A percentile compares a stretch with the other conserved stretches of the same genome.
Evolutionary conservation across 345 rosid genomes (phyloP).

Genomic region (Camelina hispida): DNA sequence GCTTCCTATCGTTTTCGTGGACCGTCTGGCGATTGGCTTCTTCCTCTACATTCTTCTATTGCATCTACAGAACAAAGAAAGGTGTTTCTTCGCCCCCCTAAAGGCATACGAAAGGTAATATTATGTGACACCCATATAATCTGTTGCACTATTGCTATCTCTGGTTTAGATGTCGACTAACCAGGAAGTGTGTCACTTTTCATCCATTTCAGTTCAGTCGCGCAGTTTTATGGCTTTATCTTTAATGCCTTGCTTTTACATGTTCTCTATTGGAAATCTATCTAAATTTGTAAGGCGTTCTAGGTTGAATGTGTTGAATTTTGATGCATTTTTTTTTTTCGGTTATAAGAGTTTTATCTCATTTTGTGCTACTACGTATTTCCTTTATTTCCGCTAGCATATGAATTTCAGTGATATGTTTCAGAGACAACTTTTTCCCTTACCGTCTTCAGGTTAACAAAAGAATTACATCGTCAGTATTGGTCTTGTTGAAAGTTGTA

Average conservation of each 20-base stretch:
- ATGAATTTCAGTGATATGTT: slow-evolving; percentile 9
- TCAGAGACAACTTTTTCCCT: background rate
- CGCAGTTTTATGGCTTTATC: background rate
- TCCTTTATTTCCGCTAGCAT: slow-evolving; percentile 1
- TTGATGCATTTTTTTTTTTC: slow-evolving; percentile 24
- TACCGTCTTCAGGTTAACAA: background rate
- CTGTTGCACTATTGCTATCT: slow-evolving; percentile 24
- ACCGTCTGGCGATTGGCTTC: slow-evolving; percentile 77
- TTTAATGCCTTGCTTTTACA: slow-evolving; percentile 7
- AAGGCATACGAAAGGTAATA: slow-evolving; percentile 73
- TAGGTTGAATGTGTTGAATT: slow-evolving; percentile 14
- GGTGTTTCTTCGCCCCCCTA: slow-evolving; percentile 79
- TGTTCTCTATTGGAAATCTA: background rate
- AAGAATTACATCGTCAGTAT: background rate
- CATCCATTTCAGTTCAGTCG: background rate
- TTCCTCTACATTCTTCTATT: slow-evolving; percentile 88
- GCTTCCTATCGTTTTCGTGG: slow-evolving; percentile 89
- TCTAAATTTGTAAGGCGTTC: background rate
- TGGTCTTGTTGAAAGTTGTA: slow-evolving; percentile 6
- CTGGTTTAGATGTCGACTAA: slow-evolving; percentile 19
- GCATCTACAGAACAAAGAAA: slow-evolving; percentile 76
- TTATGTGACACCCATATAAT: background rate
- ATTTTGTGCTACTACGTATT: background rate
- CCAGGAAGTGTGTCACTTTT: background rate
- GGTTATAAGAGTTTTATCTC: slow-evolving; percentile 3